Conservation (phyloP, 768 basidiomycete genomes). For the Tulasnella sp. region DNA sequence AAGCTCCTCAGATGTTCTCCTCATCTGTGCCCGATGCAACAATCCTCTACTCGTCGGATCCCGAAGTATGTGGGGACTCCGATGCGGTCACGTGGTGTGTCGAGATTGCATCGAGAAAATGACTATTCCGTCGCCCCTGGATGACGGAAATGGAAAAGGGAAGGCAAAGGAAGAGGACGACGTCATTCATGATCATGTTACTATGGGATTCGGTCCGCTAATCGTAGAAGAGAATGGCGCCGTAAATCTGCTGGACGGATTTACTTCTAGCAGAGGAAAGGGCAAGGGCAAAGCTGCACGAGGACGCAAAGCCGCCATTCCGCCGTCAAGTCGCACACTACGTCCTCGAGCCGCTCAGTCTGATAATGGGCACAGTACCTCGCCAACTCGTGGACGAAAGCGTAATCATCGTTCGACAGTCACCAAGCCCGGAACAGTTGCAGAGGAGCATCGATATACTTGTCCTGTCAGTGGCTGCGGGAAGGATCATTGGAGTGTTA, state of each 20-base stretch:
- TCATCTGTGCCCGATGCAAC: slow-evolving; percentile 1
- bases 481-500: not conserved
- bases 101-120: not conserved
- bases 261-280: not conserved
- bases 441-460: slow-evolving; percentile 3
- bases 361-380: not conserved
- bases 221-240: not conserved
- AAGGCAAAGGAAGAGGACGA: slow-evolving; percentile 4
- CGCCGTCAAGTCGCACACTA: not conserved
- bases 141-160: too few relatives aligned
- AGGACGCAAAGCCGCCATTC: not conserved
- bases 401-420: not conserved
- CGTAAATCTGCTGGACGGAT: not conserved
- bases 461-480: slow-evolving; percentile 4
- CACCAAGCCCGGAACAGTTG: not conserved
- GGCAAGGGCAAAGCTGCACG: not conserved
- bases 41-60: not conserved
- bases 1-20: too few relatives aligned
- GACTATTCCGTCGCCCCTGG: not conserved
- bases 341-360: not conserved
- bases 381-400: not conserved
- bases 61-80: slow-evolving; percentile 1
- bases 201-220: too few relatives aligned
- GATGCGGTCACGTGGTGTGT: slow-evolving; percentile 6
- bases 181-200: too few relatives aligned